Evolutionary conservation across 2,329 filamentous ascomycete species (phyloP).

Genomic region (Aspergillus sp.): DNA sequence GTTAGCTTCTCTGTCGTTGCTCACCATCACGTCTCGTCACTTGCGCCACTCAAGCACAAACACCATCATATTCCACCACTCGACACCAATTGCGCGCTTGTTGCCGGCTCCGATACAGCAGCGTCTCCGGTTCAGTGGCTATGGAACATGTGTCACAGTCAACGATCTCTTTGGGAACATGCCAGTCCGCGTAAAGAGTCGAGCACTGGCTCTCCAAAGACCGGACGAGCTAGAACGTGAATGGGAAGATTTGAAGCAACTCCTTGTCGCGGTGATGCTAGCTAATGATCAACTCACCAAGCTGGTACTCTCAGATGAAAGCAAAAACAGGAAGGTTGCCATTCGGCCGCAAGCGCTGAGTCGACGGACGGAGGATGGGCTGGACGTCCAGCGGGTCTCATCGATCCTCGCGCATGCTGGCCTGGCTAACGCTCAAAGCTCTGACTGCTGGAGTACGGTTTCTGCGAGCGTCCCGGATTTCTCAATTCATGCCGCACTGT

Average conservation of each 20-base stretch:
- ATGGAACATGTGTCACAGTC: slow-evolving; percentile 70
- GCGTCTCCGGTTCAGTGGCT: slow-evolving; percentile 45
- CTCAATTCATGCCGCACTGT: slow-evolving; percentile 63
- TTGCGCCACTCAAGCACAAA: slow-evolving; percentile 43
- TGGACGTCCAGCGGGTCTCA: slow-evolving; percentile 31
- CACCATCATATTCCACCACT: slow-evolving; percentile 62
- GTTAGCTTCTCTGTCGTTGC: slow-evolving; percentile 63
- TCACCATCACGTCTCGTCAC: slow-evolving; percentile 69
- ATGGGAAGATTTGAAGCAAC: slow-evolving; percentile 56
- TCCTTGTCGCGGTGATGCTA: slow-evolving; percentile 58
- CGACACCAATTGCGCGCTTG: slow-evolving; percentile 56
- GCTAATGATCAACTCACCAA: slow-evolving; percentile 54
- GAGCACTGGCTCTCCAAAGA: slow-evolving; percentile 49
- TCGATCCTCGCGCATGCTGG: slow-evolving; percentile 59
- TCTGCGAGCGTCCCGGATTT: slow-evolving; percentile 57
- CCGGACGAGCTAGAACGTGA: slow-evolving; percentile 50
- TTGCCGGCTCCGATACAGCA: slow-evolving; percentile 54
- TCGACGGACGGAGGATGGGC: slow-evolving; percentile 1
- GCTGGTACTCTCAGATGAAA: slow-evolving; percentile 51
- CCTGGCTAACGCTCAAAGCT: slow-evolving; percentile 48
- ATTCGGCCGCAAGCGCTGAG: slow-evolving; percentile 14
- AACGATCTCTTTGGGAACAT: slow-evolving; percentile 81
- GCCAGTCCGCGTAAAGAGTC: slow-evolving; percentile 80
- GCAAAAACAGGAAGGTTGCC: slow-evolving; percentile 31
- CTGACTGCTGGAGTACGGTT: slow-evolving; percentile 58